Conservation (phyloP, 306 rosid species). For the Prunus dulcis region DNA sequence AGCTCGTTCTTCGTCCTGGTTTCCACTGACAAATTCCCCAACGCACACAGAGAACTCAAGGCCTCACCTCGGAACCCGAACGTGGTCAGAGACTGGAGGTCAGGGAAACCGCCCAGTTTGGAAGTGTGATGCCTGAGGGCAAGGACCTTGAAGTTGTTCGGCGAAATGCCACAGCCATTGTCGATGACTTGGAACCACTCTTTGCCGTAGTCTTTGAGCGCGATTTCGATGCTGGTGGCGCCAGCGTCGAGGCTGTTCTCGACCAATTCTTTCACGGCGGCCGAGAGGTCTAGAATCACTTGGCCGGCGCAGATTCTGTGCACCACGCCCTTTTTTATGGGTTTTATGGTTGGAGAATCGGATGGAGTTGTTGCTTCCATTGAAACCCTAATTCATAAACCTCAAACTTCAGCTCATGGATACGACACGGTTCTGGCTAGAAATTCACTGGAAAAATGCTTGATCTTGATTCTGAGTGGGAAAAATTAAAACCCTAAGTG, state of each 20-base stretch:
- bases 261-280: slow-evolving; percentile 94
- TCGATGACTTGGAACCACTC: slow-evolving; percentile 82
- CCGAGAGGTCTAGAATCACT: slow-evolving; percentile 88
- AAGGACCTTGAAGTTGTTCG: slow-evolving; percentile 69
- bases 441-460: not conserved
- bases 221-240: slow-evolving; percentile 76
- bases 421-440: not conserved
- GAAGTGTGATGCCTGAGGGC: slow-evolving; percentile 88
- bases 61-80: slow-evolving; percentile 99
- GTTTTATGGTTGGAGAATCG: slow-evolving; percentile 52
- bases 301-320: slow-evolving; percentile 92
- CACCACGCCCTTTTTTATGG: slow-evolving; percentile 62
- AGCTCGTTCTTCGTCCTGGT: slow-evolving; percentile 71
- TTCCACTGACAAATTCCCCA: slow-evolving; percentile 74
- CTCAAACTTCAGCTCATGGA: not conserved
- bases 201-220: slow-evolving; percentile 70
- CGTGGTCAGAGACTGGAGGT: slow-evolving; percentile 84
- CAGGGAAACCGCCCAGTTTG: slow-evolving; percentile 67
- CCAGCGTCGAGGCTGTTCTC: slow-evolving; percentile 96
- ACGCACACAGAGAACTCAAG: slow-evolving; percentile 74
- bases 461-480: not conserved
- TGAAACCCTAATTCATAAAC: slow-evolving; percentile 18
- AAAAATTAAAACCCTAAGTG: not conserved
- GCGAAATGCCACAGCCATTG: slow-evolving; percentile 88
- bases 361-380: slow-evolving; percentile 38